These are phyloP conservation scores for Amanita phalloides DNA, from an alignment of 768 basidiomycete genomes.

Conservation along the genomic window DNA sequence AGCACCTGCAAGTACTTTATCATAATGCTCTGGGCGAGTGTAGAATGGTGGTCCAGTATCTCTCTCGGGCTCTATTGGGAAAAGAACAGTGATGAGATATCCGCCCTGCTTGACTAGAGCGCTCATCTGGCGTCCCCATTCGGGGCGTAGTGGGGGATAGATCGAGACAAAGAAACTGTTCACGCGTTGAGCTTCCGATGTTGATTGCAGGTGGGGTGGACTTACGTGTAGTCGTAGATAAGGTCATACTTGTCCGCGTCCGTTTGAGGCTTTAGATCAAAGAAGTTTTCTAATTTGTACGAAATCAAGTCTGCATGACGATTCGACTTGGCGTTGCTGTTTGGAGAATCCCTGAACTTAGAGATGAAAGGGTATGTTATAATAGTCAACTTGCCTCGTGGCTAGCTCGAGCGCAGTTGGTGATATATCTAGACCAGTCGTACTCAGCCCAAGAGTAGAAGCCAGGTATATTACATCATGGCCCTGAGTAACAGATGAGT, in stretches of 20 bases:
- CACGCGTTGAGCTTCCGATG: not conserved
- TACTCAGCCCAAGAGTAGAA: slow-evolving; percentile 34
- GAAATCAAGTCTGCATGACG: slow-evolving; percentile 18
- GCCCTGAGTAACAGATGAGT: slow-evolving; percentile 25
- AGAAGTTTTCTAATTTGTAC: slow-evolving; percentile 44
- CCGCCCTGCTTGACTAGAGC: slow-evolving; percentile 50
- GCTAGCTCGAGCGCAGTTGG: slow-evolving; percentile 40
- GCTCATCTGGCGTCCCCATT: slow-evolving; percentile 50
- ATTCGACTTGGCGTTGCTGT: not conserved
- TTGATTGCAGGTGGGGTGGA: not conserved
- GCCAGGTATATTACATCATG: slow-evolving; percentile 52
- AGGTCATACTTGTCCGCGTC: slow-evolving; percentile 31
- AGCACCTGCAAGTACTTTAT: slow-evolving; percentile 30
- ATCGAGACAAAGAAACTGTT: slow-evolving; percentile 68
- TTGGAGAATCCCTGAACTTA: not conserved
- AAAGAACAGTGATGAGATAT: slow-evolving; percentile 51
- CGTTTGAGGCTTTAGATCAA: slow-evolving; percentile 24
- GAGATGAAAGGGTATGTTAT: not conserved
- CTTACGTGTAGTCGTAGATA: slow-evolving; percentile 57
- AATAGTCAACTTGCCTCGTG: slow-evolving; percentile 20
- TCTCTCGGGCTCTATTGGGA: slow-evolving; percentile 35
- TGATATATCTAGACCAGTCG: slow-evolving; percentile 46
- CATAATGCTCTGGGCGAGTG: slow-evolving; percentile 45
- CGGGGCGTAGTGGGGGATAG: slow-evolving; percentile 35
- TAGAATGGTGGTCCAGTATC: slow-evolving; percentile 54